These are phyloP conservation scores for Colletotrichum tropicale DNA, from an alignment of 2,329 filamentous ascomycete species.

Conservation along the genomic window DNA sequence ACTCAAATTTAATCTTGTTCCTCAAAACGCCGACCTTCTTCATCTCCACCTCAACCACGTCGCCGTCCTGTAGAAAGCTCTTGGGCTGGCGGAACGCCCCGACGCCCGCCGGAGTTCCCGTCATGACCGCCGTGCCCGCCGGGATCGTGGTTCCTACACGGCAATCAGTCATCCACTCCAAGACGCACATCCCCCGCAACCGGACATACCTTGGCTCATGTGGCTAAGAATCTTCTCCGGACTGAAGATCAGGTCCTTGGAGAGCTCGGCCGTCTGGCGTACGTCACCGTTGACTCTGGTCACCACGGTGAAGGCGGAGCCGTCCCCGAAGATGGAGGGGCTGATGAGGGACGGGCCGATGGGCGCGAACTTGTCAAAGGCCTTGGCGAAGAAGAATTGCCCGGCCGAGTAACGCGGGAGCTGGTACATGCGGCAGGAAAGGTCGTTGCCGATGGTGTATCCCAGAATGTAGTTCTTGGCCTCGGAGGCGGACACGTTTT, in stretches of 20 bases:
- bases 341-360: not conserved
- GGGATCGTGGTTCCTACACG: not conserved
- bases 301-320: not conserved
- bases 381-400: slow-evolving; percentile 22
- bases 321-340: not conserved
- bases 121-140: not conserved
- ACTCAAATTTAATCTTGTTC: not conserved
- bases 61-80: not conserved
- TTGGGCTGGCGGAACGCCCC: not conserved
- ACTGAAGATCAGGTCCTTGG: not conserved
- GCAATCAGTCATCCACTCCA: not conserved
- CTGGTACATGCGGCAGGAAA: slow-evolving; percentile 53
- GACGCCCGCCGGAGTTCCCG: not conserved
- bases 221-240: not conserved
- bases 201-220: not conserved
- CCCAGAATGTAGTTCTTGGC: slow-evolving; percentile 58
- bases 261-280: not conserved
- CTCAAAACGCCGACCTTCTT: not conserved
- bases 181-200: not conserved
- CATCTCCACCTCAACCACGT: not conserved
- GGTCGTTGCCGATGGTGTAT: slow-evolving; percentile 60
- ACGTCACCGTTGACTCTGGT: not conserved
- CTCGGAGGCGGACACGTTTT: slow-evolving; percentile 50
- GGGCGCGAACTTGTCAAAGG: not conserved
- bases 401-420: slow-evolving; percentile 38